Evolutionary conservation across 2,329 filamentous ascomycete genomes (phyloP), one percentile per base, ranked within the genome.

Genomic region (Diaporthe vexans): DNA sequence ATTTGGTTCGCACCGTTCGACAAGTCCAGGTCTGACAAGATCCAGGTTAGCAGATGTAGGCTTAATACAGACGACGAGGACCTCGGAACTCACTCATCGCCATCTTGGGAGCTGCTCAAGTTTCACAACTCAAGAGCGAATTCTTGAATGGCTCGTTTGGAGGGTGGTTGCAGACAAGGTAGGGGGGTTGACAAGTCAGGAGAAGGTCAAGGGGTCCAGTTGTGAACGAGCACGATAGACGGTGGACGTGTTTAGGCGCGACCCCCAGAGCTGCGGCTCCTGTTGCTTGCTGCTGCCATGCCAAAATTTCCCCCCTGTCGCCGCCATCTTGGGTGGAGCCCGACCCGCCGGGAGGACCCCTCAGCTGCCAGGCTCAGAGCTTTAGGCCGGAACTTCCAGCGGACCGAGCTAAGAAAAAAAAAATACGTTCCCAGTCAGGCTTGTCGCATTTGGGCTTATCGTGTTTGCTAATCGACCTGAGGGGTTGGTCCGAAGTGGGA

Each of bases 11-110:
- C 94, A 96, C 94, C 94, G 84, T 95, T 94, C 77, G 93, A 93
- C 86, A 95, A 87, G 87, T 96, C 94, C 83, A 96, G 88, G 87
- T 96, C 94, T 95, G 81, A 74, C 52, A 59, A 15, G 13, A 13
- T 54, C 46, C 24, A 29, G 52, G 57, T 63, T 71, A 71, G 43
- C 37, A 68, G 43, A 13, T 51, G 37, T 48, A 73, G 78, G 77
- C 75, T 63, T 24, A 21, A 75, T 71, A 48, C 29, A 29, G 13
- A 72, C 19, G 48, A 63, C 21, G 21, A 37, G 46, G n/a, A 6
- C 9, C 29, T 26, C 4, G 15, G 4, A 72, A 84, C 89, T 77
- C 87, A 91, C 89, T 89, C 88, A 91, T 87, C 77, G 89, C 88
- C 89, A 91, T 91, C 72, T 85, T 90, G 83, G 71, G 73, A 63